phyloP scores from a whole-genome alignment of 768 basidiomycete species.

The Panellus pusillus region DNA sequence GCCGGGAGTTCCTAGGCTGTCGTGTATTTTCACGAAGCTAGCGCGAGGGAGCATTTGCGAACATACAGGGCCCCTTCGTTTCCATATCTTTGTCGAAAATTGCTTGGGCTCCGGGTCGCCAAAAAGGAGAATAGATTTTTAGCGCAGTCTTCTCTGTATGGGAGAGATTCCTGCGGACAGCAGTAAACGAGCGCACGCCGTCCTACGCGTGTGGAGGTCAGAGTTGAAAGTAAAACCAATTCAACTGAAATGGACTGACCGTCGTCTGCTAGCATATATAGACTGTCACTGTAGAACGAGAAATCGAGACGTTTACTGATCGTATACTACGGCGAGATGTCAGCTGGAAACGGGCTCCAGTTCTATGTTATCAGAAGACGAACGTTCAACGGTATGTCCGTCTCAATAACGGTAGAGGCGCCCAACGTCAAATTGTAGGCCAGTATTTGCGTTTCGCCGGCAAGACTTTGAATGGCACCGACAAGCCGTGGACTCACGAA shows the following conservation, averaged over 20 bases:
- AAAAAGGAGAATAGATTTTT: background rate
- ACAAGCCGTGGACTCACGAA: constrained; percentile 17
- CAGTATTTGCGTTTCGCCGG: constrained; percentile 8
- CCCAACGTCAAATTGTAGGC: constrained; percentile 9
- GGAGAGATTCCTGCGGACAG: constrained; percentile 7
- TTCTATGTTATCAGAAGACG: background rate
- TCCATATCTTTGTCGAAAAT: constrained; percentile 12
- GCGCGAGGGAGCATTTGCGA: constrained; percentile 12
- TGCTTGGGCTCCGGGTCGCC: constrained; percentile 6
- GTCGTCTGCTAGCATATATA: constrained; percentile 15
- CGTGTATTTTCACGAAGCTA: constrained; percentile 14
- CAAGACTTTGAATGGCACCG: constrained; percentile 11
- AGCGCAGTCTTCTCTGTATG: background rate
- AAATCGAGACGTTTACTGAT: constrained; percentile 13
- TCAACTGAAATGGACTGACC: background rate
- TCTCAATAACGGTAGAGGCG: constrained; percentile 1
- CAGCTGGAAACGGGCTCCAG: background rate
- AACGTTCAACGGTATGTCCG: constrained; percentile 14
- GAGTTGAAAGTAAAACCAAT: too few relatives aligned
- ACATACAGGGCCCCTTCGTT: constrained; percentile 8
- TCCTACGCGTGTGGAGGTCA: too few relatives aligned
- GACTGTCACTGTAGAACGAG: constrained; percentile 6
- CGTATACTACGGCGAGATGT: constrained; percentile 2
- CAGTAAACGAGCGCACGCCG: constrained; percentile 10
- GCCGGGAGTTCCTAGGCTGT: constrained; percentile 2